Conservation (phyloP, 2,329 filamentous ascomycete species). For the Microsporum audouinii region DNA sequence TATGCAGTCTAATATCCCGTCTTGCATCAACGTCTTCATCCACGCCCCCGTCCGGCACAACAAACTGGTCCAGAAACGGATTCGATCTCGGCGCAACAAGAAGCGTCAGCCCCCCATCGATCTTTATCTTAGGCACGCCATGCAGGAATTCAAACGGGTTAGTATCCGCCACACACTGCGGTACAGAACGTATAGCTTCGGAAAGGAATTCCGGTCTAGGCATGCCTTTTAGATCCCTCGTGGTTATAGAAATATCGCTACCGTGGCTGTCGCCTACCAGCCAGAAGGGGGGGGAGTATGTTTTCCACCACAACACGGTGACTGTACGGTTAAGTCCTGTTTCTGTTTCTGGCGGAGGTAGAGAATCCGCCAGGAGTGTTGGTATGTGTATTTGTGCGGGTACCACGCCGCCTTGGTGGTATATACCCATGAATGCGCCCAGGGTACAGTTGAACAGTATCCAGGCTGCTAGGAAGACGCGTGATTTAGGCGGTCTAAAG, state of each 20-base stretch:
- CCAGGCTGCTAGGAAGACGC: conserved; percentile 36
- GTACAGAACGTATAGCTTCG: conserved; percentile 27
- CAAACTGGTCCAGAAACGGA: conserved; percentile 32
- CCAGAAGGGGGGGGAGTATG: conserved; percentile 43
- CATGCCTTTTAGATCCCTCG: conserved; percentile 40
- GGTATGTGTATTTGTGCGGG: conserved; percentile 39
- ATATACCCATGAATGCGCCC: conserved; percentile 41
- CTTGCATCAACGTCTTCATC: neutral
- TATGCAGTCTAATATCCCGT: conserved; percentile 19
- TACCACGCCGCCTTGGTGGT: conserved; percentile 44
- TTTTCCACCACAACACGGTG: conserved; percentile 45
- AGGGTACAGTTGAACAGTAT: conserved; percentile 39
- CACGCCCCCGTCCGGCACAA: conserved; percentile 6
- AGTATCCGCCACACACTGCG: conserved; percentile 19
- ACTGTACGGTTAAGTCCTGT: conserved; percentile 14
- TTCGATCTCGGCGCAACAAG: conserved; percentile 38
- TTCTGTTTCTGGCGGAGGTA: conserved; percentile 5
- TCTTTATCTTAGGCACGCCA: conserved; percentile 9
- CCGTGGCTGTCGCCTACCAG: conserved; percentile 31
- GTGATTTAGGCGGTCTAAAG: conserved; percentile 31
- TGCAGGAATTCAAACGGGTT: conserved; percentile 1
- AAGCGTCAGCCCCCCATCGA: conserved; percentile 21
- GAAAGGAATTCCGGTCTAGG: conserved; percentile 31
- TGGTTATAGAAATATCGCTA: conserved; percentile 26
- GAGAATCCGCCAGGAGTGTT: conserved; percentile 24